Evolutionary conservation across 192 early-diverging fungal species (phyloP).

Genomic region (Coemansia umbellata): DNA sequence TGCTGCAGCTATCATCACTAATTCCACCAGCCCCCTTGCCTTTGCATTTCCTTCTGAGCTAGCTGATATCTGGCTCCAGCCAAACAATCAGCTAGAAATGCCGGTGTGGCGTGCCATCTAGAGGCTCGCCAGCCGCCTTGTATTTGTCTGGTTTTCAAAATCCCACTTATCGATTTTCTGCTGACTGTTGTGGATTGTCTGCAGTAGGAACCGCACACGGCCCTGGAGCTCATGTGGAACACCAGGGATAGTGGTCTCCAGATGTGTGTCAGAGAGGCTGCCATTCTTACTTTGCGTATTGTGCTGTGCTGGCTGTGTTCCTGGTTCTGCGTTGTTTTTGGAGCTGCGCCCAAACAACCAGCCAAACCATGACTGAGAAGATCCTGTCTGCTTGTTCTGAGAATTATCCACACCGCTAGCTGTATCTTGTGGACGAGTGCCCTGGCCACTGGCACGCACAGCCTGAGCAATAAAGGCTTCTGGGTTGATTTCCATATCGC

Average conservation of each 20-base stretch:
- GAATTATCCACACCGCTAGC: neutral
- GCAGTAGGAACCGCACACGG: constrained; percentile 58
- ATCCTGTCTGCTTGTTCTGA: neutral
- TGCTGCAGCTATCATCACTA: too few relatives aligned
- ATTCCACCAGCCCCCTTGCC: too few relatives aligned
- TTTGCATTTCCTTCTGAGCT: too few relatives aligned
- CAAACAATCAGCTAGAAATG: neutral
- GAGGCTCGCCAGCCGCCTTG: constrained; percentile 15
- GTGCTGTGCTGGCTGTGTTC: too few relatives aligned
- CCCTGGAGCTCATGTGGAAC: constrained; percentile 59
- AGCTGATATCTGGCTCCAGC: too few relatives aligned
- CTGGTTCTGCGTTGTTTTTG: neutral
- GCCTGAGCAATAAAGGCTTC: constrained; percentile 49
- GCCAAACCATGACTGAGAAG: constrained; percentile 29
- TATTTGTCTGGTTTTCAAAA: constrained; percentile 19
- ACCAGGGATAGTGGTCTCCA: too few relatives aligned
- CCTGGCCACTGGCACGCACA: constrained; percentile 25
- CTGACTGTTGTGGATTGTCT: constrained; percentile 55
- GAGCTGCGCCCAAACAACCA: constrained; percentile 52
- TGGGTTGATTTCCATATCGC: neutral
- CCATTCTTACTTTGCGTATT: too few relatives aligned
- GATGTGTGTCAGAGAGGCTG: too few relatives aligned
- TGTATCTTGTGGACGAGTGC: neutral
- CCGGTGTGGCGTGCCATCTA: neutral
- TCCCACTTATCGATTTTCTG: constrained; percentile 55